Conservation (phyloP, 768 basidiomycete genomes). For the Agaricus sinodeliciosus region DNA sequence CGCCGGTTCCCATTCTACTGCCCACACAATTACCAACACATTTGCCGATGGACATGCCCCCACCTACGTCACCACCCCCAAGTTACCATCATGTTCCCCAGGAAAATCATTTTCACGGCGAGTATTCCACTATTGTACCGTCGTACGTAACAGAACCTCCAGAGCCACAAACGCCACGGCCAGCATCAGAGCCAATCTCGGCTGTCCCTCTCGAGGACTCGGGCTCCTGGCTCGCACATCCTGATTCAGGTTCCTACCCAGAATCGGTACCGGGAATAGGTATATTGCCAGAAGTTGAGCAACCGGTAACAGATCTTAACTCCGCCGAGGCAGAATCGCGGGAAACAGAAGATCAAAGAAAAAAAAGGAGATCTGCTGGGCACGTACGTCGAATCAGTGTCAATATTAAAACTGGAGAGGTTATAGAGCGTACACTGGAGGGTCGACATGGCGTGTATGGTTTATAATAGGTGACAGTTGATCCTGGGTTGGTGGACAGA, state of each 20-base stretch:
- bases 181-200: not conserved
- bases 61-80: not conserved
- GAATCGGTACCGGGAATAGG: too few relatives aligned
- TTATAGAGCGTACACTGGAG: conserved; percentile 6
- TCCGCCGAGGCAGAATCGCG: not conserved
- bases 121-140: not conserved
- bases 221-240: not conserved
- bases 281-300: not conserved
- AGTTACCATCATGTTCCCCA: conserved; percentile 4
- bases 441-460: conserved; percentile 10
- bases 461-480: conserved; percentile 3
- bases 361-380: conserved; percentile 4
- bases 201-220: not conserved
- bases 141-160: conserved; percentile 5
- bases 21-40: not conserved
- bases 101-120: not conserved
- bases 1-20: conserved; percentile 1
- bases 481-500: conserved; percentile 1
- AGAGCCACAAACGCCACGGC: not conserved
- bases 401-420: conserved; percentile 9
- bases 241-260: not conserved
- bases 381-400: conserved; percentile 11
- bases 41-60: not conserved
- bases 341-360: not conserved
- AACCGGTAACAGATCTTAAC: not conserved